Percentiles rank a stretch among this genome's conserved stretches.
Conservation (phyloP, 192 early-diverging fungal species). For the Podila horticola region DNA sequence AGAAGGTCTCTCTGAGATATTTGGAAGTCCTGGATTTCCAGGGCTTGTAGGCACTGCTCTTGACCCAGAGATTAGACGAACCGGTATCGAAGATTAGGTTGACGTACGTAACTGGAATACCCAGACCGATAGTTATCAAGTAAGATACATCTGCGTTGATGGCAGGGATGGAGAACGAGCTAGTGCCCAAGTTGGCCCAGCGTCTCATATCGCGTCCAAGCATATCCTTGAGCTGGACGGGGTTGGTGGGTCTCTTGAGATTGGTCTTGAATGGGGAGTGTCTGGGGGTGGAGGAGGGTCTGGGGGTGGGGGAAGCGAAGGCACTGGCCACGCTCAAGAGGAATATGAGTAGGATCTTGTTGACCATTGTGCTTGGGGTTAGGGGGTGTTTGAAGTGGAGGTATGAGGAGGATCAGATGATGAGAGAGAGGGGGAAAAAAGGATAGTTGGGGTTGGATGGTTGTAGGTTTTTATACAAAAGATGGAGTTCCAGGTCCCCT, state of each 20-base stretch:
- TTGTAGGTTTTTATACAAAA: not conserved
- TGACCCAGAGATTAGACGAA: slow-evolving; percentile 8
- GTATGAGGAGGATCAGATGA: slow-evolving; percentile 1
- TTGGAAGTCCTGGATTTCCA: not conserved
- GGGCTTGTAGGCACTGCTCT: not conserved
- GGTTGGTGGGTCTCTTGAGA: not conserved
- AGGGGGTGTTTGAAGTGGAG: not conserved
- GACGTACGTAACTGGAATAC: slow-evolving; percentile 20
- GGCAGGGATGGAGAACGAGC: slow-evolving; percentile 1
- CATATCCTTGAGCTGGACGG: not conserved
- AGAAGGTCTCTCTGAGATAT: slow-evolving; percentile 3
- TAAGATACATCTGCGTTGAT: slow-evolving; percentile 27
- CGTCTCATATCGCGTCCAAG: not conserved
- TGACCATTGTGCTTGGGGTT: not conserved
- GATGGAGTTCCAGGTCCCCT: not conserved
- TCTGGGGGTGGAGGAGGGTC: too few species aligned
- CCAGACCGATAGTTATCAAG: slow-evolving; percentile 8
- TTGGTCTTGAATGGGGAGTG: not conserved
- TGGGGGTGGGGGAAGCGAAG: not conserved
- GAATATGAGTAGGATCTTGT: not conserved
- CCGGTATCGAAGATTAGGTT: slow-evolving; percentile 34
- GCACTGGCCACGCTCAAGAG: not conserved
- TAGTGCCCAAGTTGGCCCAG: not conserved
- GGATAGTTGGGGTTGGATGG: not conserved
- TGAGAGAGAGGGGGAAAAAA: not conserved